Conservation (phyloP, 306 rosid species). For the Cucurbita maxima region DNA sequence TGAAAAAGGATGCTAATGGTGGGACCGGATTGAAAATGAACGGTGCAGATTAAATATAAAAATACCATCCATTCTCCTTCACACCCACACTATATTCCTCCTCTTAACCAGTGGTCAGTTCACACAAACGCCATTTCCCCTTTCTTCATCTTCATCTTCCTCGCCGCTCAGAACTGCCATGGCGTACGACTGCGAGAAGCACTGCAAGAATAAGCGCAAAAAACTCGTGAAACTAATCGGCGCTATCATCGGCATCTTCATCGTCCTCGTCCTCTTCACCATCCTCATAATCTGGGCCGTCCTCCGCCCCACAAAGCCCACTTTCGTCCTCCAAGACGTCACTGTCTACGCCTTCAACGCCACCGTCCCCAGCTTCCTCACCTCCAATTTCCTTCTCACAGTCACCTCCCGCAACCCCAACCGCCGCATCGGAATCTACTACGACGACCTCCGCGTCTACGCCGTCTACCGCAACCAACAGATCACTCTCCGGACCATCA, state of each 20-base stretch:
- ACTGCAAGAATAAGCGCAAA: constrained; percentile 25
- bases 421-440: constrained; percentile 68
- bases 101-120: not conserved
- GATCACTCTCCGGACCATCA: constrained; percentile 44
- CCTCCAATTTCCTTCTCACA: constrained; percentile 65
- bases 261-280: constrained; percentile 33
- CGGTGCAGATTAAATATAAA: not conserved
- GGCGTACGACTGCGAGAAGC: constrained; percentile 38
- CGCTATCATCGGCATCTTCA: constrained; percentile 29
- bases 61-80: not conserved
- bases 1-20: not conserved
- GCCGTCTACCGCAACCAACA: constrained; percentile 55
- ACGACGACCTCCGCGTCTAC: constrained; percentile 63
- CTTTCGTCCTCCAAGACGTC: constrained; percentile 69
- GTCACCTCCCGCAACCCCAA: constrained; percentile 67
- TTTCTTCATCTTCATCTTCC: not conserved
- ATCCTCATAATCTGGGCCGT: constrained; percentile 65
- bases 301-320: constrained; percentile 60
- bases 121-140: not conserved
- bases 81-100: not conserved
- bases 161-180: constrained; percentile 9
- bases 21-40: not conserved
- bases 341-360: constrained; percentile 83
- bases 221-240: not conserved
- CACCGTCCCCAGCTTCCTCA: constrained; percentile 44